Base-by-base conservation (phyloP, 306 rosid genomes). In the Vigna unguiculata region DNA sequence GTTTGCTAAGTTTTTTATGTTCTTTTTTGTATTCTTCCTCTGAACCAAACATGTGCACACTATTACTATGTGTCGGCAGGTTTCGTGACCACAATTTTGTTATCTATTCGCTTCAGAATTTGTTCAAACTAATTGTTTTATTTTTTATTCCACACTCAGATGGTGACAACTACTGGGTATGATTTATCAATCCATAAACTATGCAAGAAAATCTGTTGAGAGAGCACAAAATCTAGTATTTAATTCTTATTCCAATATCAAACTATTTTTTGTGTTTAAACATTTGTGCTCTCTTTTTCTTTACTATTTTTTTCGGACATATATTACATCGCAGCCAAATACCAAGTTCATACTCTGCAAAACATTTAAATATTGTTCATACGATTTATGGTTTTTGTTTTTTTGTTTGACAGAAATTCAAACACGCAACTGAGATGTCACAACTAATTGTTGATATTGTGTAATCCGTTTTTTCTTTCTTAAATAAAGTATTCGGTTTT, bases 151-250 rank as follows among this genome's bases (percentile, higher is more conserved):
- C 32, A 8, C 0, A 19, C 41, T 40, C 25, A 28, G 60, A 67
- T 49, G 57, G 65, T 76, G 82, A 72, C 85, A 58, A 72, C 87
- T 25, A 59, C 52, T 15, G 10, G 19, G 19, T 34, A 38, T 53
- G 13, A 49, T 47, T 43, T 68, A 51, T 41, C 17, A 51, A 9
- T 40, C 3, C 24, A 48, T 80, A 41, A 72, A 67, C 28, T 49
- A 72, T 49, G 25, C 30, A 21, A 67, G 20, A 36, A 72, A 81
- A 84, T 84, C 85, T 84, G 59, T 17, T 54, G 20, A 17, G 16
- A 40, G 59, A 76, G 69, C 77, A 84, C 40, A 43, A 80, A 66
- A 81, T 84, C 87, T 84, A 10, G 3, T 84, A 76, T 76, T 80
- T 80, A 66, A 77, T 80, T 76, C 48, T 46, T 8, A 24, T 49